Conservation (phyloP, 2,329 filamentous ascomycete species). For the Cladosporium sp. region DNA sequence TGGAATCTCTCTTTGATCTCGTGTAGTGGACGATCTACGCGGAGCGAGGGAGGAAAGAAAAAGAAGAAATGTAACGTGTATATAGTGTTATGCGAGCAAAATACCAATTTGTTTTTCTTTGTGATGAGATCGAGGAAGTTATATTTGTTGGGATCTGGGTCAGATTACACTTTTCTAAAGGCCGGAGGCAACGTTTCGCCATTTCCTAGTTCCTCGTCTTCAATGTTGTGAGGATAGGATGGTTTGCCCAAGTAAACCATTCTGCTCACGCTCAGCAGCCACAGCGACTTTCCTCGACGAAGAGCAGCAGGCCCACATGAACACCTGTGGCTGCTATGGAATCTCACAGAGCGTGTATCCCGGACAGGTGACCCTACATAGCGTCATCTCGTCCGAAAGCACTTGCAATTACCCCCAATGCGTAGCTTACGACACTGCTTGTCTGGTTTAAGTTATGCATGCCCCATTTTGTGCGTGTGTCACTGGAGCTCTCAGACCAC, state of each 20-base stretch:
- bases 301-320: background rate
- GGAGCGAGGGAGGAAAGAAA: background rate
- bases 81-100: background rate
- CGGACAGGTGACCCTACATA: too few species aligned
- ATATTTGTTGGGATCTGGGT: background rate
- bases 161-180: background rate
- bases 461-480: background rate
- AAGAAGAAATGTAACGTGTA: background rate
- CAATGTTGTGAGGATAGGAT: too few species aligned
- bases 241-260: background rate
- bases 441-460: background rate
- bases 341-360: too few species aligned
- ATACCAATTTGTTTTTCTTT: background rate
- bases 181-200: background rate
- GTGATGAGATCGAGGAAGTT: background rate
- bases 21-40: background rate
- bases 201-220: background rate
- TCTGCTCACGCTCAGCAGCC: background rate
- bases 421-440: background rate
- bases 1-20: background rate
- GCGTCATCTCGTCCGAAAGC: too few species aligned
- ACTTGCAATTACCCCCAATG: too few species aligned
- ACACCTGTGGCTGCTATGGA: too few species aligned
- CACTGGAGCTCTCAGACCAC: background rate
- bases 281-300: background rate